These are phyloP conservation scores for Acacia melanoxylon DNA, from an alignment of 306 rosid genomes.

Conservation along the genomic window DNA sequence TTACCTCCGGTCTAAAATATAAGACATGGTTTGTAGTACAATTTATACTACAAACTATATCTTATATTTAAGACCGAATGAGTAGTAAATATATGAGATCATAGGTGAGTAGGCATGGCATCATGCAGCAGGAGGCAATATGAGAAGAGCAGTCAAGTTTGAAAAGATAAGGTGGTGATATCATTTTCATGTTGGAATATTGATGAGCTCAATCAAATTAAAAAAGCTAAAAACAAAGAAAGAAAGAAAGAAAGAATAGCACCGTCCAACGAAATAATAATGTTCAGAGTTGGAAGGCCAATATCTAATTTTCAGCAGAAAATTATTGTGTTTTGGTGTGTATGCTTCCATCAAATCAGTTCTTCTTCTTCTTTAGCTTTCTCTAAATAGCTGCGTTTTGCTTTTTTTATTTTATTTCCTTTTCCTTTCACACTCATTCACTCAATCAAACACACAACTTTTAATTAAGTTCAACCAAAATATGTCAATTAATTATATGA, in stretches of 20 bases:
- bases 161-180: background rate
- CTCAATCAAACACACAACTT: background rate
- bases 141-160: background rate
- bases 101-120: constrained; percentile 34
- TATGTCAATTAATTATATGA: background rate
- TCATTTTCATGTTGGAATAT: background rate
- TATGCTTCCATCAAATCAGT: background rate
- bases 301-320: background rate
- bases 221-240: background rate
- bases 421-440: background rate
- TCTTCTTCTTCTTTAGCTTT: background rate
- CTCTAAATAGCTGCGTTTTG: background rate
- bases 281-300: background rate
- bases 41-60: too few relatives aligned
- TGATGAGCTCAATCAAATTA: background rate
- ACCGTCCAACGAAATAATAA: background rate
- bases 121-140: constrained; percentile 21
- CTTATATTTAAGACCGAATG: too few relatives aligned
- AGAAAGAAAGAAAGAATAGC: background rate
- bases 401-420: background rate
- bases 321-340: background rate
- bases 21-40: too few relatives aligned
- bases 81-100: constrained; percentile 28
- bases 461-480: background rate
- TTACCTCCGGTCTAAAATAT: too few relatives aligned